Base-by-base conservation (phyloP, 1,284 basidiomycete genomes). In the Ceratobasidium sp. region DNA sequence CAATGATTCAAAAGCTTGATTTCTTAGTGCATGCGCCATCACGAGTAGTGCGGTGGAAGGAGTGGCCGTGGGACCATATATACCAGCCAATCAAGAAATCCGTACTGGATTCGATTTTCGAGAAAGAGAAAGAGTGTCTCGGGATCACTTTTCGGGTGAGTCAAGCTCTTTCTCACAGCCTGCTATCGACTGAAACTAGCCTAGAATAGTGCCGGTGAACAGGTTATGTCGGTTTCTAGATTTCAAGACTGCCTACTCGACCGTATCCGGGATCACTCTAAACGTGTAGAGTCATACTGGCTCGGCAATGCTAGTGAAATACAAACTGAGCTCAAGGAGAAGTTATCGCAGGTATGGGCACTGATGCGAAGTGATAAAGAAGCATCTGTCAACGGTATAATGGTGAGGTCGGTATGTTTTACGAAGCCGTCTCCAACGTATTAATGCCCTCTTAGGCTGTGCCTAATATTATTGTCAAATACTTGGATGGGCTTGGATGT, bases 261-360 rank as follows among this genome's bases (percentile, higher is more conserved):
- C 1, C 66, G 66, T 50, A 68, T 68, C 3, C 28, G n/a, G 17
- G 2, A 5, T 38, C 66, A 68, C 26, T 33, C 66, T 9, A 9
- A 56, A 7, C 33, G 33, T 23, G 48, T 68, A 0, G 38, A 68
- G 23, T 42, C 28, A 23, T 38, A 56, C 52, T 42, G 20, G 52
- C 50, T 68, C 2, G 65, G 65, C 13, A 7, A 1, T 48, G 65
- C 46, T 4, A 12, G 4, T 10, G 4, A 17, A 3, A 33, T 67
- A 50, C 28, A 20, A 2, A 26, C 50, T 17, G 65, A 67, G 26
- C 5, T 67, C 4, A 20, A 67, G 33, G 28, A 54, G 2, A 52
- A 54, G 26, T 15, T 67, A 44, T 52, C 65, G 20, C 65, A 67
- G 20, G 48, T 52, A 26, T 67, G 65, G 65, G 65, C 4, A 20